Conservation (phyloP, 1,284 basidiomycete species). For the Pseudozyma thailandica region DNA sequence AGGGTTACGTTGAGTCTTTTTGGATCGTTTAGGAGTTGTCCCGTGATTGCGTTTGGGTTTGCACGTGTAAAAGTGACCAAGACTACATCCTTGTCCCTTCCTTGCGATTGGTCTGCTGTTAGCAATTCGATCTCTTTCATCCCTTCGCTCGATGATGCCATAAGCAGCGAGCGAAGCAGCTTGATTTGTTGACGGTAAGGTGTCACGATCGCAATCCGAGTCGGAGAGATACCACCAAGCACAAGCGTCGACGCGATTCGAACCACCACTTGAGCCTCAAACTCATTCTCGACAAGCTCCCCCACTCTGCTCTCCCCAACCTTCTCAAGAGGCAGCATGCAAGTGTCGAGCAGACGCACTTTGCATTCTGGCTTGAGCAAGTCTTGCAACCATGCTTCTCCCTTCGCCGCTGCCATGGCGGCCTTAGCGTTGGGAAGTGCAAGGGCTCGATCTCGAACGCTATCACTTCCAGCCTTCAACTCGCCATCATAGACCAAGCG, state of each 20-base stretch:
- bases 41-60: constrained; percentile 32
- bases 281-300: constrained; percentile 74
- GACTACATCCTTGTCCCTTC: constrained; percentile 76
- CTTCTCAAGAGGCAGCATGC: constrained; percentile 76
- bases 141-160: neutral
- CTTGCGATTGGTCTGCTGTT: constrained; percentile 94
- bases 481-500: constrained; percentile 84
- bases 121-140: constrained; percentile 77
- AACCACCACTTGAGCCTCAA: constrained; percentile 75
- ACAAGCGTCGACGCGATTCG: constrained; percentile 78
- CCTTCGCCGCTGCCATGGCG: neutral
- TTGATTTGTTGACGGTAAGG: constrained; percentile 96
- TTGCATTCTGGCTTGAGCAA: constrained; percentile 80
- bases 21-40: constrained; percentile 57
- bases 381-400: constrained; percentile 73
- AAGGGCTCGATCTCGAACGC: constrained; percentile 76
- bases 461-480: constrained; percentile 80
- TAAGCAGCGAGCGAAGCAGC: constrained; percentile 73
- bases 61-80: constrained; percentile 60
- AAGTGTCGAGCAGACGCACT: constrained; percentile 91
- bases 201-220: constrained; percentile 87
- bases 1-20: constrained; percentile 61
- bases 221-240: constrained; percentile 75
- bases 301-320: constrained; percentile 72
- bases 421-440: constrained; percentile 71